Conservation (phyloP, 805 yeast species). For the Vanderwaltozyma verrucispora region DNA sequence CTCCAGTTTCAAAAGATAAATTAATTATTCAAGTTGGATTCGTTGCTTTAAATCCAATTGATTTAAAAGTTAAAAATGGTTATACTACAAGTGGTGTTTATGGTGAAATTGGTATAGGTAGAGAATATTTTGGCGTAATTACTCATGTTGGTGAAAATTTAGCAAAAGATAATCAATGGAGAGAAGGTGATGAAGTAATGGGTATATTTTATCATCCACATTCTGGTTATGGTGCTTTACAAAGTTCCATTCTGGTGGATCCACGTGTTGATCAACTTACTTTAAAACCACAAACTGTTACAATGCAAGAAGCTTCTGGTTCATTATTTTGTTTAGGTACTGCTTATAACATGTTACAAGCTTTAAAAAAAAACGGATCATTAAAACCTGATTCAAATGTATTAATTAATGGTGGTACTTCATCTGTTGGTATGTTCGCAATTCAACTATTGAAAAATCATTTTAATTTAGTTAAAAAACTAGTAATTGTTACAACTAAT, state of each 20-base stretch:
- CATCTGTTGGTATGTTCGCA: slow-evolving; percentile 58
- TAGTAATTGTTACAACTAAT: slow-evolving; percentile 52
- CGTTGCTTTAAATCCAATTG: slow-evolving; percentile 57
- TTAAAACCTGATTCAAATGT: slow-evolving; percentile 37
- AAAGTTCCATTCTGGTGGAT: slow-evolving; percentile 45
- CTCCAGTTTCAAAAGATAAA: slow-evolving; percentile 39
- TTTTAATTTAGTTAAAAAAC: slow-evolving; percentile 37
- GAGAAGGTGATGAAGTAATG: slow-evolving; percentile 53
- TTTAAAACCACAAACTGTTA: slow-evolving; percentile 37
- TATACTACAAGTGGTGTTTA: slow-evolving; percentile 38
- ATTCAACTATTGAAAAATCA: slow-evolving; percentile 48
- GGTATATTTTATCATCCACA: slow-evolving; percentile 47
- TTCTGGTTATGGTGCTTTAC: slow-evolving; percentile 45
- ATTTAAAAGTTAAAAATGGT: slow-evolving; percentile 47
- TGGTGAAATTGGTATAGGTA: slow-evolving; percentile 56
- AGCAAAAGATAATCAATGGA: slow-evolving; percentile 23
- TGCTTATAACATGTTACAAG: slow-evolving; percentile 40
- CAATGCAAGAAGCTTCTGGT: slow-evolving; percentile 49
- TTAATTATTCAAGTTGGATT: slow-evolving; percentile 49
- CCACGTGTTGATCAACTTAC: slow-evolving; percentile 40
- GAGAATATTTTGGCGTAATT: slow-evolving; percentile 57
- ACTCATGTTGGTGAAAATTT: slow-evolving; percentile 43
- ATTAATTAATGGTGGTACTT: slow-evolving; percentile 65
- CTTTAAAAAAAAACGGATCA: slow-evolving; percentile 15
- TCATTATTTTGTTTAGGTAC: slow-evolving; percentile 55